These are phyloP conservation scores for Paecilomyces niveus DNA, from an alignment of 2,329 filamentous ascomycete genomes.

Conservation along the genomic window DNA sequence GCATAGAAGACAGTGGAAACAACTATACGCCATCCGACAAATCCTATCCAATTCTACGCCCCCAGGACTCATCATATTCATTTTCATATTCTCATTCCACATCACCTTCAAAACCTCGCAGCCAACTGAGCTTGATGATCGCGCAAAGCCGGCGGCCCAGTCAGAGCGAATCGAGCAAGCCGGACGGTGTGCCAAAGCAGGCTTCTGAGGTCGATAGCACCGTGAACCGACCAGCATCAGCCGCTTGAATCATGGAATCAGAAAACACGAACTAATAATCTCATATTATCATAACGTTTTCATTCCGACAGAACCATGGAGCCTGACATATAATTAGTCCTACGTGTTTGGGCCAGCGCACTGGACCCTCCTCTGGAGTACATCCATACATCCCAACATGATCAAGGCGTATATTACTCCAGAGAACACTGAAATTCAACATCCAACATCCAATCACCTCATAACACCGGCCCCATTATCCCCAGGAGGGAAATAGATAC, in stretches of 20 bases:
- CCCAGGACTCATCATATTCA: not conserved
- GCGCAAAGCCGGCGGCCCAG: conserved; percentile 6
- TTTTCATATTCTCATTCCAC: conserved; percentile 2
- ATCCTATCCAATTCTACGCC: not conserved
- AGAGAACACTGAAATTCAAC: too few species aligned
- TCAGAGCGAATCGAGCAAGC: not conserved
- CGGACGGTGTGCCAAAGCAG: not conserved
- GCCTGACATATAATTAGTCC: too few species aligned
- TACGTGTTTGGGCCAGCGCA: too few species aligned
- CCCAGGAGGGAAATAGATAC: too few species aligned
- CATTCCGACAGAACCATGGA: not conserved
- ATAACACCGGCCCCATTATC: too few species aligned
- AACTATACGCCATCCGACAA: not conserved
- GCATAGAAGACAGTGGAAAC: not conserved
- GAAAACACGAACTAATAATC: not conserved
- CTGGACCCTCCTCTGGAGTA: too few species aligned
- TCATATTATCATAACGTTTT: not conserved
- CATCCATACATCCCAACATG: too few species aligned
- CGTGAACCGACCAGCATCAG: not conserved
- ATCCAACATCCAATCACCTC: too few species aligned
- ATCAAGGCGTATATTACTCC: too few species aligned
- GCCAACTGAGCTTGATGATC: conserved; percentile 14
- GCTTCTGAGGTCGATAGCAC: not conserved
- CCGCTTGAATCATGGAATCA: not conserved
- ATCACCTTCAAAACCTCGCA: conserved; percentile 7